phyloP scores from a whole-genome alignment of 2,329 filamentous ascomycete species.

The Chaetomium globosum region DNA sequence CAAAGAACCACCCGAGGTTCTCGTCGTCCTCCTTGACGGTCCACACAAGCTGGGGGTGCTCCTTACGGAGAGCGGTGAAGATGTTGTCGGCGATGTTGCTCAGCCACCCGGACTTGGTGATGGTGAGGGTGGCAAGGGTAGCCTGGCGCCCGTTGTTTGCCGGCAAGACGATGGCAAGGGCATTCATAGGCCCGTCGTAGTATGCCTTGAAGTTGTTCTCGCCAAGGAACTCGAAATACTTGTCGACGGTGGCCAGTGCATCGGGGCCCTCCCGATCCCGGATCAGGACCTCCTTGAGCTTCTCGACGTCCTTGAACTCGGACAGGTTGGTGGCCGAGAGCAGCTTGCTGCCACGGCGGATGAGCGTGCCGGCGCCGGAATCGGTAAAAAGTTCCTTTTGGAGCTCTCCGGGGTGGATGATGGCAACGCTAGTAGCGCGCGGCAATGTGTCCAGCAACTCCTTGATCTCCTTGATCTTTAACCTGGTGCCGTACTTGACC shows the following conservation, averaged over 20 bases:
- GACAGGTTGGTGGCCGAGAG: slow-evolving; percentile 70
- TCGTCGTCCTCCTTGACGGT: slow-evolving; percentile 96
- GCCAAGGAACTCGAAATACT: slow-evolving; percentile 78
- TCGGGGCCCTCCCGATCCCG: slow-evolving; percentile 81
- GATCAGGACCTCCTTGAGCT: slow-evolving; percentile 79
- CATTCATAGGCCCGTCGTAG: slow-evolving; percentile 92
- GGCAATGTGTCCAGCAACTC: slow-evolving; percentile 86
- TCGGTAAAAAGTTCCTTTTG: slow-evolving; percentile 98
- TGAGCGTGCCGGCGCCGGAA: slow-evolving; percentile 89
- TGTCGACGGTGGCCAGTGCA: slow-evolving; percentile 79
- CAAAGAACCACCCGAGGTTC: slow-evolving; percentile 97
- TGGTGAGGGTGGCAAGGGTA: slow-evolving; percentile 85
- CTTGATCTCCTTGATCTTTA: slow-evolving; percentile 98
- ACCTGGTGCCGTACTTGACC: slow-evolving; percentile 90
- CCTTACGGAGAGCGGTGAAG: slow-evolving; percentile 90
- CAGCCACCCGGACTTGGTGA: slow-evolving; percentile 92
- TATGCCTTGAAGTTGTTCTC: slow-evolving; percentile 85
- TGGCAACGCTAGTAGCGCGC: slow-evolving; percentile 90
- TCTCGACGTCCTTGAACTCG: slow-evolving; percentile 74
- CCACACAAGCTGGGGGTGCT: slow-evolving; percentile 89
- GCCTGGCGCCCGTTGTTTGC: slow-evolving; percentile 69
- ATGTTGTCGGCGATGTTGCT: slow-evolving; percentile 95
- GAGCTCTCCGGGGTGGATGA: slow-evolving; percentile 93
- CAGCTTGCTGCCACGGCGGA: slow-evolving; percentile 88
- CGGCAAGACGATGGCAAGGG: slow-evolving; percentile 84